Evolutionary conservation across 495 filamentous ascomycete species (phyloP).

Genomic region (Rusavskia elegans): DNA sequence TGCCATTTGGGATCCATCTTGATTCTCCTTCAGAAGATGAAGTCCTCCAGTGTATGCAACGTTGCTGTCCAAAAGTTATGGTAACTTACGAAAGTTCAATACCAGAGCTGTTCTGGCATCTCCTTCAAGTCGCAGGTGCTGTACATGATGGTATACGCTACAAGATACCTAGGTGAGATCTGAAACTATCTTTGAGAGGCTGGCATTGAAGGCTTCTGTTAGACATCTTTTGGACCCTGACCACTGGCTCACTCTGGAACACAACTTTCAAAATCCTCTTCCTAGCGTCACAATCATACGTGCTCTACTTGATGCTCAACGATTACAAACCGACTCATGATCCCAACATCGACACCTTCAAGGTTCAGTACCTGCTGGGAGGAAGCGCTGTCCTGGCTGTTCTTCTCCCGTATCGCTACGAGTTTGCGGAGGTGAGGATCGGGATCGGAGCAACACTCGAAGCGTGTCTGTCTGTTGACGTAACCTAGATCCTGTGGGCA

Average conservation of each 20-base stretch:
- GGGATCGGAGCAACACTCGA: not conserved
- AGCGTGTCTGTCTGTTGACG: not conserved
- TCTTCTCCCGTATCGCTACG: conserved; percentile 72
- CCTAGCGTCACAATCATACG: conserved; percentile 76
- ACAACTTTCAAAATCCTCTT: conserved; percentile 92
- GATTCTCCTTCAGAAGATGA: conserved; percentile 93
- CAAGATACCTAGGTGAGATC: conserved; percentile 67
- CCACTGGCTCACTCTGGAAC: conserved; percentile 61
- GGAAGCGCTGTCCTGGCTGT: conserved; percentile 63
- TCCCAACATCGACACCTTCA: conserved; percentile 90
- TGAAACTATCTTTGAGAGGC: not conserved
- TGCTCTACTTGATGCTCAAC: conserved; percentile 90
- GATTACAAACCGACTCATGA: conserved; percentile 94
- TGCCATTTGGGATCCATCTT: conserved; percentile 90
- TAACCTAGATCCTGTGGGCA: conserved; percentile 68
- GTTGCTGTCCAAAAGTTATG: not conserved
- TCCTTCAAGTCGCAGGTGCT: conserved; percentile 96
- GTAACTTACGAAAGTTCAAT: not conserved
- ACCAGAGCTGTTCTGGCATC: conserved; percentile 85
- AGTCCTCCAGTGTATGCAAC: conserved; percentile 54
- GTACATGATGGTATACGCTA: conserved; percentile 84
- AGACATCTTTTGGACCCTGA: conserved; percentile 84
- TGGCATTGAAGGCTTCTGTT: not conserved
- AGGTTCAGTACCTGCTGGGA: conserved; percentile 77
- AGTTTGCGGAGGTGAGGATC: conserved; percentile 36